These are phyloP conservation scores for Excoecaria agallocha DNA, from an alignment of 345 rosid species.

Conservation along the genomic window DNA sequence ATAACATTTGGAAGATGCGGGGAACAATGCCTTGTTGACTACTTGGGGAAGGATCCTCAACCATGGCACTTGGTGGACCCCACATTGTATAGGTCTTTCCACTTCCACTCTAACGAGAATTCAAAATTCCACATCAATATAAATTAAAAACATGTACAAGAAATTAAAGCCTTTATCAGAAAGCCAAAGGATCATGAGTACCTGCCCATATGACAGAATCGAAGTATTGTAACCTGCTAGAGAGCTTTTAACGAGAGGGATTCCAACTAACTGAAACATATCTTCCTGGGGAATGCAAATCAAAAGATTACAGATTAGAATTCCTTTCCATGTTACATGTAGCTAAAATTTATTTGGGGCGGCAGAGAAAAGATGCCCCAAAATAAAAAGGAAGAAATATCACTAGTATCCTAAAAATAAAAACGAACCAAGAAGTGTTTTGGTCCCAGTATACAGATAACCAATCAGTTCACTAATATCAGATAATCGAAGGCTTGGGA, in stretches of 20 bases:
- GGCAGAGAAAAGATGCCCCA: neutral
- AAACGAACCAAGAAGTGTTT: too few relatives aligned
- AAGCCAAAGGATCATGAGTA: slow-evolving; percentile 22
- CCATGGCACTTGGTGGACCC: slow-evolving; percentile 97
- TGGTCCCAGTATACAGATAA: neutral
- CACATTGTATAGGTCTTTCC: slow-evolving; percentile 97
- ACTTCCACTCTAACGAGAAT: slow-evolving; percentile 70
- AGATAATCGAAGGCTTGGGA: neutral
- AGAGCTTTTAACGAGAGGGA: slow-evolving; percentile 74
- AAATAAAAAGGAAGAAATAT: neutral
- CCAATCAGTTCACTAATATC: neutral
- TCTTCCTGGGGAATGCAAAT: slow-evolving; percentile 53
- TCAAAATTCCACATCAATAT: slow-evolving; percentile 4
- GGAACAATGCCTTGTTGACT: slow-evolving; percentile 88
- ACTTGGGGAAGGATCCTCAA: slow-evolving; percentile 72
- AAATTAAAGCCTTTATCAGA: neutral
- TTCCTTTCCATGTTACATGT: neutral
- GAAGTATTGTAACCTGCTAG: slow-evolving; percentile 85
- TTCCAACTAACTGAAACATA: slow-evolving; percentile 69
- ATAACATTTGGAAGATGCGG: slow-evolving; percentile 76
- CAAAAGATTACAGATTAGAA: slow-evolving; percentile 15
- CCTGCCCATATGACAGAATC: slow-evolving; percentile 91
- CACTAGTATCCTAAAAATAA: neutral
- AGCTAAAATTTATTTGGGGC: neutral
- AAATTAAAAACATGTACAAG: neutral